Evolutionary conservation across 495 filamentous ascomycete species (phyloP).

Genomic region (Letharia columbiana): DNA sequence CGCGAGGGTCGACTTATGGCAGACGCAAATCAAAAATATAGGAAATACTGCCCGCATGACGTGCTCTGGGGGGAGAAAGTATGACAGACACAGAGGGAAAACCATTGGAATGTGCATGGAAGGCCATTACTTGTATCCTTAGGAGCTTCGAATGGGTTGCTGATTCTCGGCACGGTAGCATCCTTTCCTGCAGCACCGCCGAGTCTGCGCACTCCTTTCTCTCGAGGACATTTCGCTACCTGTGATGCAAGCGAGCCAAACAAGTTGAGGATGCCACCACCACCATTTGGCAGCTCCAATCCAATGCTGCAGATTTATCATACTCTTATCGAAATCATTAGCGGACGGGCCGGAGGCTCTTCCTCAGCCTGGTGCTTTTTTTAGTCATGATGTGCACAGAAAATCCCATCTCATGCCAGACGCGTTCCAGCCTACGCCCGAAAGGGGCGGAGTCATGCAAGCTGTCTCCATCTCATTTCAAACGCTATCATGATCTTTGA

Average conservation of each 20-base stretch:
- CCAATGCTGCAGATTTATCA: too few relatives aligned
- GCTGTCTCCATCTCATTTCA: too few relatives aligned
- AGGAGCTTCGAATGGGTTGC: neutral
- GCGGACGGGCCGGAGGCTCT: too few relatives aligned
- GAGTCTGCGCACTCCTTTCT: neutral
- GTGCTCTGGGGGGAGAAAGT: neutral
- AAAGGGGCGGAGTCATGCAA: too few relatives aligned
- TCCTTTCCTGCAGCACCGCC: neutral
- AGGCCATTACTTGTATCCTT: neutral
- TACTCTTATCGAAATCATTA: too few relatives aligned
- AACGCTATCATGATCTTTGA: too few relatives aligned
- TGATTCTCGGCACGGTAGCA: neutral
- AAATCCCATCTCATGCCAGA: neutral
- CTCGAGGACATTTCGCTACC: neutral
- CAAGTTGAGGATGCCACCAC: neutral
- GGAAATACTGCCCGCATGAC: neutral
- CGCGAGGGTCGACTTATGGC: neutral
- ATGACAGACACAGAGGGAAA: neutral
- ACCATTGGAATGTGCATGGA: neutral
- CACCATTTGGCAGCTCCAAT: too few relatives aligned
- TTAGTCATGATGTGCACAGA: too few relatives aligned
- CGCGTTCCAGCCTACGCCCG: neutral
- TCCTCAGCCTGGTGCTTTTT: too few relatives aligned
- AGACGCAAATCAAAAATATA: neutral
- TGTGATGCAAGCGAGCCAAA: neutral